Conservation (phyloP, 345 rosid species). For the Ceriops decandra region DNA sequence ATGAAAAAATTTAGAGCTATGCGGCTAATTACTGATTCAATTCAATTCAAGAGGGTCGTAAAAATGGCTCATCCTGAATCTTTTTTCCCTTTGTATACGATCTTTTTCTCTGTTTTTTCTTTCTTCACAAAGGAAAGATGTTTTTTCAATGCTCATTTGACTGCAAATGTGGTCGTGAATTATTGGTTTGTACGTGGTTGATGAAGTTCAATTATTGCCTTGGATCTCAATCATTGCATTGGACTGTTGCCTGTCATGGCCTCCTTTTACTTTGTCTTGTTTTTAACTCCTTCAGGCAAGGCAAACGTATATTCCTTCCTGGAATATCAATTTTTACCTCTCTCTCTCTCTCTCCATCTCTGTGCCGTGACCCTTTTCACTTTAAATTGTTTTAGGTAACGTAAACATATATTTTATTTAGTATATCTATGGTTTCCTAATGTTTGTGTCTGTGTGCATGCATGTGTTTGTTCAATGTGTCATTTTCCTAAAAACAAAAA, state of each 20-base stretch:
- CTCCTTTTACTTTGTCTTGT: neutral
- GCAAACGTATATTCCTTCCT: slow-evolving; percentile 7
- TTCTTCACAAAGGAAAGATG: too few species aligned
- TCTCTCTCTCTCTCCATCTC: neutral
- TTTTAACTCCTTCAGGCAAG: slow-evolving; percentile 26
- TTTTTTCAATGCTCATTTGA: neutral
- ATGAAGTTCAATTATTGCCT: slow-evolving; percentile 43
- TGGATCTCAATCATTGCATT: slow-evolving; percentile 44
- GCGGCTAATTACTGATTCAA: slow-evolving; percentile 7
- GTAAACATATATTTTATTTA: too few species aligned
- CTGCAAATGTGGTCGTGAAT: slow-evolving; percentile 22
- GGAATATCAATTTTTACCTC: slow-evolving; percentile 4
- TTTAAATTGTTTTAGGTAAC: too few species aligned
- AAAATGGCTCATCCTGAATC: slow-evolving; percentile 1
- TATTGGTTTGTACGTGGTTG: slow-evolving; percentile 25
- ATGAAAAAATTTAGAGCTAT: slow-evolving; percentile 10
- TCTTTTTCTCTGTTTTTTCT: neutral
- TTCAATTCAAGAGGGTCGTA: neutral
- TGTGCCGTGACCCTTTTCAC: neutral
- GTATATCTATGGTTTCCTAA: too few species aligned
- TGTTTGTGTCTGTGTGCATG: too few species aligned
- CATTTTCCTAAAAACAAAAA: too few species aligned
- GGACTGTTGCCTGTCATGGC: slow-evolving; percentile 22
- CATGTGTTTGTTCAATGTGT: too few species aligned
- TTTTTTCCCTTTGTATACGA: neutral